Conservation (phyloP, 2,329 filamentous ascomycete species). For the Monilinia fructigena region DNA sequence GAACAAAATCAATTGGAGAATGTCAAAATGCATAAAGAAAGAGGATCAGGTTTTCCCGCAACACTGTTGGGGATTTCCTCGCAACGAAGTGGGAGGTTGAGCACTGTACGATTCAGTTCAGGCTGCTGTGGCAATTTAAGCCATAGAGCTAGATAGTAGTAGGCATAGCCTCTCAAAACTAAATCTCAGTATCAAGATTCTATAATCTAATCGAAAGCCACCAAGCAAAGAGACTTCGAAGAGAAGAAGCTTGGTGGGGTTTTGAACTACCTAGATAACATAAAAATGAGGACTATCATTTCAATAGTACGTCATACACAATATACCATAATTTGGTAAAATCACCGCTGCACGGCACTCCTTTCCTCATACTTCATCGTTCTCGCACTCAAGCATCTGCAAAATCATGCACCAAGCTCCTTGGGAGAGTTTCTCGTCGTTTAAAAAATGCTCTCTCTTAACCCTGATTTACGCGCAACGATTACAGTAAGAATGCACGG, state of each 20-base stretch:
- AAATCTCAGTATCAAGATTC: background rate
- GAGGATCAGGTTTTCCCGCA: background rate
- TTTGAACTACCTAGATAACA: background rate
- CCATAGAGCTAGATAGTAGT: background rate
- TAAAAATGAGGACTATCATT: background rate
- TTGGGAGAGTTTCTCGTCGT: no score
- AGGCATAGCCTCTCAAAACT: background rate
- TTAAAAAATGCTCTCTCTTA: no score
- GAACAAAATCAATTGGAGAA: background rate
- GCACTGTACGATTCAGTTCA: background rate
- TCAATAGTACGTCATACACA: background rate
- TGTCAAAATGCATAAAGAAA: background rate
- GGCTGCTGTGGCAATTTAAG: background rate
- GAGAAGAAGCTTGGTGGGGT: conserved; percentile 3
- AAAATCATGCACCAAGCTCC: background rate
- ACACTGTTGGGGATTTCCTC: no score
- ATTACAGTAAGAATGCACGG: no score
- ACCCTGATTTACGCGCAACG: no score
- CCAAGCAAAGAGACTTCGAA: conserved; percentile 14
- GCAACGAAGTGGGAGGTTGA: no score
- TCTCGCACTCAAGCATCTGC: background rate
- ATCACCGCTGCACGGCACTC: background rate
- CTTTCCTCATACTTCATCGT: no score
- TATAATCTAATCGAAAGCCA: background rate
- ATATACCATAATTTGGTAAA: background rate